These are phyloP conservation scores for Epichloe brachyelytri DNA, from an alignment of 2,329 filamentous ascomycete species.

Conservation along the genomic window DNA sequence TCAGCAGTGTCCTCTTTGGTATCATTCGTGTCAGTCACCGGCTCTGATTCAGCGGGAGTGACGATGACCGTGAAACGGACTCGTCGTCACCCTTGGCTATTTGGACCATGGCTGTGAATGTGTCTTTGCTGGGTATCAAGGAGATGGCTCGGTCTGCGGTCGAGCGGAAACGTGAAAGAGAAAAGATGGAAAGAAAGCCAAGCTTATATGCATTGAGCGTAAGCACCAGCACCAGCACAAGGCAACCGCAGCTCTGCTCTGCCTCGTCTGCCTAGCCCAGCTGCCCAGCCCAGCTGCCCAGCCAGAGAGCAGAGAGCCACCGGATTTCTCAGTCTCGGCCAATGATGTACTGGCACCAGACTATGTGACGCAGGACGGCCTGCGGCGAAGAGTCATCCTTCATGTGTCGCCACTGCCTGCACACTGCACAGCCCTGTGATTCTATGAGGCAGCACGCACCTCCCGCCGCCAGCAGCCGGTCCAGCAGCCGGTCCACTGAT, in stretches of 20 bases:
- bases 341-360: background rate
- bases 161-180: no score
- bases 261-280: no score
- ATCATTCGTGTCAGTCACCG: background rate
- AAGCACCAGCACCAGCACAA: background rate
- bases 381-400: no score
- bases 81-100: background rate
- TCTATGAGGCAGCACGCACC: background rate
- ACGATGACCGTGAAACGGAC: background rate
- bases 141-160: no score
- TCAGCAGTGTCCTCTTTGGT: background rate
- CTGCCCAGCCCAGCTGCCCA: background rate
- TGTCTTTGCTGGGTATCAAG: background rate
- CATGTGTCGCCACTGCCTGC: background rate
- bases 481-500: no score
- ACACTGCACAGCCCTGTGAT: background rate
- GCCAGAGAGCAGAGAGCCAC: background rate
- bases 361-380: no score
- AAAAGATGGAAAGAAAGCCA: no score
- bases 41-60: background rate
- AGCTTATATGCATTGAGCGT: background rate
- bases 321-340: background rate
- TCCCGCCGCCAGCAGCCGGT: background rate
- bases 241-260: no score
- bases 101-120: background rate